Percentiles rank a stretch among this genome's conserved stretches.
These are phyloP conservation scores for Penicillium goetzii DNA, from an alignment of 495 filamentous ascomycete species.

Conservation along the genomic window DNA sequence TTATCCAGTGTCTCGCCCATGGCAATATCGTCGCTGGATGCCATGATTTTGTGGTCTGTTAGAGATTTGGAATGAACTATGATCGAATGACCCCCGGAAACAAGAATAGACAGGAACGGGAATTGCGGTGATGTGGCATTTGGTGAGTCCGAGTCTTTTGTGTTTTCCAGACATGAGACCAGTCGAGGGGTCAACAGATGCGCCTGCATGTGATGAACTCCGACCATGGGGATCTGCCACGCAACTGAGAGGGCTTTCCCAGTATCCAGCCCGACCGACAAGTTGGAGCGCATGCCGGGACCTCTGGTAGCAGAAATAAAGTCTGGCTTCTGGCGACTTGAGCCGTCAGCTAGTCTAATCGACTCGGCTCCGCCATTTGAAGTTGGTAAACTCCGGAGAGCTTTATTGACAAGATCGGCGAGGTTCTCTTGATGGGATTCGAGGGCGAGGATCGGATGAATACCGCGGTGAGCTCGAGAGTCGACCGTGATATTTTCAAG, in stretches of 20 bases:
- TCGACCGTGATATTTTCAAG: slow-evolving; percentile 82
- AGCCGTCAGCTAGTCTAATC: slow-evolving; percentile 32
- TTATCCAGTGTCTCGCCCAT: slow-evolving; percentile 89
- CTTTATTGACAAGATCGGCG: slow-evolving; percentile 64
- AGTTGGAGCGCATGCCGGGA: slow-evolving; percentile 79
- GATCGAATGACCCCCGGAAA: slow-evolving; percentile 90
- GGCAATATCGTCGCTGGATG: slow-evolving; percentile 71
- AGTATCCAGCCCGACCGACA: slow-evolving; percentile 76
- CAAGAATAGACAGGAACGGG: slow-evolving; percentile 88
- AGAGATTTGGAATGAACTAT: slow-evolving; percentile 72
- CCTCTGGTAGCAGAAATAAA: slow-evolving; percentile 86
- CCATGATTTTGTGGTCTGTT: slow-evolving; percentile 70
- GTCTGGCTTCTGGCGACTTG: slow-evolving; percentile 62
- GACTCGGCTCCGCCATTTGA: slow-evolving; percentile 20
- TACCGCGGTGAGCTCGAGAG: slow-evolving; percentile 68
- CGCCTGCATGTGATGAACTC: slow-evolving; percentile 96
- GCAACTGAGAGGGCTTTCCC: slow-evolving; percentile 87
- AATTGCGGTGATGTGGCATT: slow-evolving; percentile 49
- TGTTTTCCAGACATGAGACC: slow-evolving; percentile 59
- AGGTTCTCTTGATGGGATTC: slow-evolving; percentile 72
- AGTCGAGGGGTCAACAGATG: slow-evolving; percentile 88
- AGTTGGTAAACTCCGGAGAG: slow-evolving; percentile 58
- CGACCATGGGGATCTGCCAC: slow-evolving; percentile 80
- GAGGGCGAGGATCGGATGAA: slow-evolving; percentile 76
- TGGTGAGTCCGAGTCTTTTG: not conserved